Evolutionary conservation across 371 early-diverging fungal species (phyloP).

Genomic region (Blakeslea trispora): DNA sequence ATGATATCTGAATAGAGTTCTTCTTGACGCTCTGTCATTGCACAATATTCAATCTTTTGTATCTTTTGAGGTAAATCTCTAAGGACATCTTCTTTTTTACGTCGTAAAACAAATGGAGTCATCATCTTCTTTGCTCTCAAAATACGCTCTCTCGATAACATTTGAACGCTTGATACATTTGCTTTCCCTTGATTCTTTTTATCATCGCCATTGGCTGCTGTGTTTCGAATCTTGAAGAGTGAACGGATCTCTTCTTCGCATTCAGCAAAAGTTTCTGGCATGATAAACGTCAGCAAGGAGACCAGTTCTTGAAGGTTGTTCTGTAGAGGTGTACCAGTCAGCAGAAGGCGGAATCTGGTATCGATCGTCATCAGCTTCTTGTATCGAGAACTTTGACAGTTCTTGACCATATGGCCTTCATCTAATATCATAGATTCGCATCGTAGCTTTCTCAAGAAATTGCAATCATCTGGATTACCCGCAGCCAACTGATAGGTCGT

Average conservation of each 20-base stretch:
- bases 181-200: constrained; percentile 15
- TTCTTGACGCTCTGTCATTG: constrained; percentile 45
- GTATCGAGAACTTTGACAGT: constrained; percentile 80
- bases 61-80: constrained; percentile 70
- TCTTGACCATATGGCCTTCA: constrained; percentile 96
- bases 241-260: constrained; percentile 55
- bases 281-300: constrained; percentile 89
- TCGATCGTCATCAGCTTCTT: constrained; percentile 65
- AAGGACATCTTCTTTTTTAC: constrained; percentile 72
- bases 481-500: constrained; percentile 84
- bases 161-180: constrained; percentile 29
- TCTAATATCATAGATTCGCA: constrained; percentile 81
- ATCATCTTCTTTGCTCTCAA: constrained; percentile 74
- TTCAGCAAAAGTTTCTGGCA: constrained; percentile 84
- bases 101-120: constrained; percentile 78
- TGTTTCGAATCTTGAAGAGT: constrained; percentile 56
- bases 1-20: constrained; percentile 48
- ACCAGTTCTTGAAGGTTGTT: constrained; percentile 85
- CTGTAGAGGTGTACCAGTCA: constrained; percentile 85
- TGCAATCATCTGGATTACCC: constrained; percentile 71
- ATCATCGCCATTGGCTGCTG: constrained; percentile 19
- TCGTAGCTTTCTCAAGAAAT: constrained; percentile 61
- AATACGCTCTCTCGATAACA: constrained; percentile 64
- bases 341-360: constrained; percentile 67
- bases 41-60: constrained; percentile 48